These are phyloP conservation scores for Skeletonema tropicum DNA, from an alignment of 108 stramenopile species.

Conservation along the genomic window DNA sequence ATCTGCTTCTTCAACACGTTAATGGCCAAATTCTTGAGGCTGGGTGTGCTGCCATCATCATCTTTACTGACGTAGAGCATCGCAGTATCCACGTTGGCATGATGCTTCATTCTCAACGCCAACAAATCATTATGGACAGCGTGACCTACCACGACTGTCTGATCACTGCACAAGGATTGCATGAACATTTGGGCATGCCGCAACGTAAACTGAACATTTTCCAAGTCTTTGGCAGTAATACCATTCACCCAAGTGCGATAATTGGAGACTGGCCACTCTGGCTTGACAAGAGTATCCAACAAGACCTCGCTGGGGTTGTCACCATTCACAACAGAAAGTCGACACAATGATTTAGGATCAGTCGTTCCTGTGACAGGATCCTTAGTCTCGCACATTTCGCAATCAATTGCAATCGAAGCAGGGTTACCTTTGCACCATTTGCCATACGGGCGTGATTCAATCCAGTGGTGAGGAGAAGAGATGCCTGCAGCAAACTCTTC, in stretches of 20 bases:
- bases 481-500: conserved; percentile 39
- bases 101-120: conserved; percentile 86
- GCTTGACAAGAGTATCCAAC: conserved; percentile 94
- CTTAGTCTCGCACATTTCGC: conserved; percentile 96
- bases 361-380: conserved; percentile 85
- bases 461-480: conserved; percentile 54
- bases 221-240: conserved; percentile 80
- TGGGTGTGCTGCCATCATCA: conserved; percentile 60
- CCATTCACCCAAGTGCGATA: conserved; percentile 93
- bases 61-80: conserved; percentile 63
- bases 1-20: conserved; percentile 65
- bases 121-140: conserved; percentile 92
- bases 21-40: conserved; percentile 75
- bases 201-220: conserved; percentile 87
- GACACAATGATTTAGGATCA: conserved; percentile 88
- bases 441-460: conserved; percentile 79
- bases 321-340: conserved; percentile 91
- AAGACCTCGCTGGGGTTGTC: conserved; percentile 82
- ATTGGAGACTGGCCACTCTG: conserved; percentile 90
- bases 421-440: conserved; percentile 78
- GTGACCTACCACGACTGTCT: conserved; percentile 94
- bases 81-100: conserved; percentile 86
- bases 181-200: conserved; percentile 94
- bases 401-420: conserved; percentile 94
- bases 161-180: conserved; percentile 87